Conservation (phyloP, 1,284 basidiomycete species). For the Entoloma clypeatum region DNA sequence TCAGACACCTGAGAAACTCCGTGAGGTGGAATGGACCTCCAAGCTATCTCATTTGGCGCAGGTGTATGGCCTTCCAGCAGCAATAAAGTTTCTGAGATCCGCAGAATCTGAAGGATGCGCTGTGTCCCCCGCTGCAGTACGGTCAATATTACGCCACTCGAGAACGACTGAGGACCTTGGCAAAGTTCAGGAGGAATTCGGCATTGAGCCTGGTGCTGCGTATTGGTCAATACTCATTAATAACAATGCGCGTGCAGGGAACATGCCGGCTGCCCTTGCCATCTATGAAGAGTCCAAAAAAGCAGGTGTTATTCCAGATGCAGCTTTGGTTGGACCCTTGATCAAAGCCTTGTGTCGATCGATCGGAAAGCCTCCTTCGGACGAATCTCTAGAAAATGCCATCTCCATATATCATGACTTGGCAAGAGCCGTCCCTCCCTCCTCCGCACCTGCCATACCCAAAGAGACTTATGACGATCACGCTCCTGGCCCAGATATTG, state of each 20-base stretch:
- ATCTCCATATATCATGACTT: slow-evolving; percentile 49
- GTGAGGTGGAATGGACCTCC: slow-evolving; percentile 18
- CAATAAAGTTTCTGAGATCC: slow-evolving; percentile 23
- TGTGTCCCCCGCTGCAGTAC: slow-evolving; percentile 17
- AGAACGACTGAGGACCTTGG: slow-evolving; percentile 38
- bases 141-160: slow-evolving; percentile 28
- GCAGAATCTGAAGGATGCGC: slow-evolving; percentile 17
- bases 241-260: slow-evolving; percentile 39
- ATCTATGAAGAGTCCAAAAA: slow-evolving; percentile 45
- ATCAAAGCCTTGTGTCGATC: slow-evolving; percentile 45
- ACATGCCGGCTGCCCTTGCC: slow-evolving; percentile 37
- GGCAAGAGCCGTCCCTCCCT: slow-evolving; percentile 22
- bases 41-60: slow-evolving; percentile 25
- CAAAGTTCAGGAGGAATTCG: slow-evolving; percentile 39
- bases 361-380: slow-evolving; percentile 33
- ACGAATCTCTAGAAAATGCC: slow-evolving; percentile 44
- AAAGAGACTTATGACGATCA: slow-evolving; percentile 22
- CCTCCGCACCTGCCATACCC: slow-evolving; percentile 11
- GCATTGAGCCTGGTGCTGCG: slow-evolving; percentile 33
- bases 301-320: slow-evolving; percentile 42
- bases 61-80: slow-evolving; percentile 25
- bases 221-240: slow-evolving; percentile 53
- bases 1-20: slow-evolving; percentile 16
- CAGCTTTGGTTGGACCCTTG: slow-evolving; percentile 48
- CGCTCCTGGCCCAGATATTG: slow-evolving; percentile 40